Conservation (phyloP, 1,139 yeast genomes). For the Debaryomyces fabryi region DNA sequence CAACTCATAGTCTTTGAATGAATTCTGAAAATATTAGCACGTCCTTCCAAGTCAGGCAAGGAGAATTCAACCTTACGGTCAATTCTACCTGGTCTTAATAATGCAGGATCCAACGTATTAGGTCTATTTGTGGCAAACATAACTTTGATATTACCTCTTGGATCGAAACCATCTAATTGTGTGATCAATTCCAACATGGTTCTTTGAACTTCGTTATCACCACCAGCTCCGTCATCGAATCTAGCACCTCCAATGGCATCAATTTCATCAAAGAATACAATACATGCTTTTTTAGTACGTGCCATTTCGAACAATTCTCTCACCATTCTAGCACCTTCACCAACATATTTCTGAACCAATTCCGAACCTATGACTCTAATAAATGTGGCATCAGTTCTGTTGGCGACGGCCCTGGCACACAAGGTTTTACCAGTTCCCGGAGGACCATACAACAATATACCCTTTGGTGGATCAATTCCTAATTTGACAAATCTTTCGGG, state of each 20-base stretch:
- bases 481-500: slow-evolving; percentile 96
- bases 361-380: slow-evolving; percentile 98
- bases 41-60: slow-evolving; percentile 93
- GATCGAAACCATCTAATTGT: slow-evolving; percentile 96
- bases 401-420: slow-evolving; percentile 98
- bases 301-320: slow-evolving; percentile 99
- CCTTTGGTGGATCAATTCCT: slow-evolving; percentile 98
- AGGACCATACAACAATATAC: slow-evolving; percentile 93
- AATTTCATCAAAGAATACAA: slow-evolving; percentile 93
- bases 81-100: slow-evolving; percentile 96
- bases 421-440: slow-evolving; percentile 99
- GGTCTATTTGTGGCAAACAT: slow-evolving; percentile 99
- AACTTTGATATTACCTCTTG: slow-evolving; percentile 97
- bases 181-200: slow-evolving; percentile 98
- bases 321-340: slow-evolving; percentile 99
- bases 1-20: slow-evolving; percentile 98
- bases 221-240: slow-evolving; percentile 99
- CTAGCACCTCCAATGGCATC: slow-evolving; percentile 99
- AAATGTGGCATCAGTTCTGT: slow-evolving; percentile 97
- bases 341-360: slow-evolving; percentile 95
- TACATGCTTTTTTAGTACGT: slow-evolving; percentile 95
- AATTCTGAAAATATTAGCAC: slow-evolving; percentile 95
- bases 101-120: slow-evolving; percentile 95
- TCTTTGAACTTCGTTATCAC: slow-evolving; percentile 98
- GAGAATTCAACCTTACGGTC: slow-evolving; percentile 98